Base-by-base conservation (phyloP, 129 eudicot species). In the Kitagawia praeruptora region DNA sequence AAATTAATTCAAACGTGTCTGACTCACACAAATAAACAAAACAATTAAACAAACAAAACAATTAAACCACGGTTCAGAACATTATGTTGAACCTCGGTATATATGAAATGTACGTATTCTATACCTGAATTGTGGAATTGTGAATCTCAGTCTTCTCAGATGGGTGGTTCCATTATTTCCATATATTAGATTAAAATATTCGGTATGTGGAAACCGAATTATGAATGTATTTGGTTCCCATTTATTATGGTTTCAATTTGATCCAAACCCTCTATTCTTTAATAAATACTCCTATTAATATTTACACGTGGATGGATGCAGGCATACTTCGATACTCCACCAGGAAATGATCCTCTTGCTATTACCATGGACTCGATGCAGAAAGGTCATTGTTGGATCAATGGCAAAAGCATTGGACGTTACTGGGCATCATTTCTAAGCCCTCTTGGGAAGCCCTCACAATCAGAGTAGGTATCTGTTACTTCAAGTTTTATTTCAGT, bases 301-400 rank as follows among this genome's bases (percentile, higher is more conserved):
- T 40, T 2, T 14, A 71, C 16, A 9, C 6, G 3, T 73, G 3
- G n/a, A 72, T 72, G 56, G 53, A 21, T 82, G 81, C 77, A 93
- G 98, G 81, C 93, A 70, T 41, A 76, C 82, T 94, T 94, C 75
- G 84, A 86, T 66, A 86, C 90, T 28, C 97, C 97, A 4, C 96
- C 88, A 77, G 98, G 98, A 23, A 79, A 77, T 3, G 76, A 84
- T 45, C 98, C 98, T 0, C 84, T 94, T 19, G 96, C 93, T 3
- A 63, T 94, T 27, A 84, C 78, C 75, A 87, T 91, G 98, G 87
- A 81, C 38, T 81, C 86, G 56, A 94, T 94, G 98, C 89, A 87
- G 44, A 94, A 94, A 86, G 98, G 98, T 11, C 75, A 88, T 83
- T 19, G 87, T 77, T 94, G 97, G 97, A 87, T 94, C 18, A 94